Evolutionary conservation across 805 yeast genomes (phyloP), one percentile per base, ranked within the genome.

Genomic region (Cyberlindnera americana): DNA sequence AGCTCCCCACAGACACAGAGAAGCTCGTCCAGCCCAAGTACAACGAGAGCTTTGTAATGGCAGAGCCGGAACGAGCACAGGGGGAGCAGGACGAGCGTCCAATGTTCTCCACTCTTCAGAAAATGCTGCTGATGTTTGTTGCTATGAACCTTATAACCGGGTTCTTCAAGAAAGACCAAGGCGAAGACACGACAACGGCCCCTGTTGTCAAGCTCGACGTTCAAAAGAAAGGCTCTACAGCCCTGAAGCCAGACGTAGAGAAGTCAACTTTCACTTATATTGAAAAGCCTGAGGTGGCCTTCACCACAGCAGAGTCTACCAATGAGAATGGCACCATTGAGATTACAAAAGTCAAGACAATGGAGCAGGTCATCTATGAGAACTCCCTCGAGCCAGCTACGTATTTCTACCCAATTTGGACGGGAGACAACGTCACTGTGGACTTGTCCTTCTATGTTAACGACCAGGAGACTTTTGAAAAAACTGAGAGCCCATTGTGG

Each of bases 401-500:
- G 19, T 46, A 40, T 26, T 38, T 34, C 7, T 29, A 44, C 5
- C 61, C 62, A 24, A 40, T 55, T 11, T 56, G 50, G 51, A 29
- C 45, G 3, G 32, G n/a, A 0, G 29, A 38, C 2, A 54, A 46
- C 13, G 19, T 23, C 9, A 27, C 31, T 1, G 38, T 47, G 12
- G 55, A 57, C 24, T 33, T 55, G 15, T 38, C 48, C 6, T 50
- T 55, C 37, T 54, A 44, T 24, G 47, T 56, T 19, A 53, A 49
- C 33, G 59, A 53, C 29, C 25, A 47, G 23, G 42, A 37, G 15
- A 29, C 37, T 5, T 41, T 51, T 17, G 23, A 22, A 6, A 18
- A 2, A 1, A n/a, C 29, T 7, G 40, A 41, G 7, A 30, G 27
- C 3, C 25, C 43, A 1, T 22, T 43, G 6, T 38, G 43, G 35